Conservation (phyloP, 495 filamentous ascomycete species). For the Apodospora peruviana region DNA sequence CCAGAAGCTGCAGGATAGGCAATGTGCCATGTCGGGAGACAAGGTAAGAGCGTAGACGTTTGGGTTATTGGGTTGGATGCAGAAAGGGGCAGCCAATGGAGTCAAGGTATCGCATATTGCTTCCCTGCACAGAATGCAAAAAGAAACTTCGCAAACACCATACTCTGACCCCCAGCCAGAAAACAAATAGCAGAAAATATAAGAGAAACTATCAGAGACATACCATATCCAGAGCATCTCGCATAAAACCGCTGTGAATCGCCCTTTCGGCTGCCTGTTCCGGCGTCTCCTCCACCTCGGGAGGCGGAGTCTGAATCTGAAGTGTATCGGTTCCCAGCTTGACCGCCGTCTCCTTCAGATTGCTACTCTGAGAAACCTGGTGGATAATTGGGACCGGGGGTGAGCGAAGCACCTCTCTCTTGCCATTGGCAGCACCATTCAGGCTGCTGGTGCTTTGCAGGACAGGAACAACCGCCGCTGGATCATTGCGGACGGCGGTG, state of each 20-base stretch:
- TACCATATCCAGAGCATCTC: slow-evolving; percentile 66
- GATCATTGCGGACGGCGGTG: too few species aligned
- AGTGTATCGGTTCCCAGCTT: slow-evolving; percentile 6
- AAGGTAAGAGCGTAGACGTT: too few species aligned
- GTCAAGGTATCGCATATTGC: too few species aligned
- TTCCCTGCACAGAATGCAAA: too few species aligned
- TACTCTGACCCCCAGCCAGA: too few species aligned
- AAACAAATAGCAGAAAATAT: not conserved
- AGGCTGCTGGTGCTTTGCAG: not conserved
- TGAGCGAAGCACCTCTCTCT: slow-evolving; percentile 9
- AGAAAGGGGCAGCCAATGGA: too few species aligned
- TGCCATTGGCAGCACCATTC: not conserved
- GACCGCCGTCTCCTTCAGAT: slow-evolving; percentile 16
- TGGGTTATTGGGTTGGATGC: too few species aligned
- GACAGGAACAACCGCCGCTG: too few species aligned
- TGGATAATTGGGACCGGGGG: slow-evolving; percentile 13
- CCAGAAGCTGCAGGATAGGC: not conserved
- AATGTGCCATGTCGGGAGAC: too few species aligned
- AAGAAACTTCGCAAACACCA: too few species aligned
- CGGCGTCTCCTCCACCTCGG: slow-evolving; percentile 14
- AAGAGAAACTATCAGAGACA: slow-evolving; percentile 7
- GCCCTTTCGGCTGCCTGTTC: slow-evolving; percentile 26
- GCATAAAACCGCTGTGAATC: slow-evolving; percentile 59
- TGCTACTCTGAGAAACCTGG: slow-evolving; percentile 22
- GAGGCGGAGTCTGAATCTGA: slow-evolving; percentile 1